These are phyloP conservation scores for Polytrichum formosum DNA, from an alignment of 225 moss, liverwort and hornwort species.

Conservation along the genomic window DNA sequence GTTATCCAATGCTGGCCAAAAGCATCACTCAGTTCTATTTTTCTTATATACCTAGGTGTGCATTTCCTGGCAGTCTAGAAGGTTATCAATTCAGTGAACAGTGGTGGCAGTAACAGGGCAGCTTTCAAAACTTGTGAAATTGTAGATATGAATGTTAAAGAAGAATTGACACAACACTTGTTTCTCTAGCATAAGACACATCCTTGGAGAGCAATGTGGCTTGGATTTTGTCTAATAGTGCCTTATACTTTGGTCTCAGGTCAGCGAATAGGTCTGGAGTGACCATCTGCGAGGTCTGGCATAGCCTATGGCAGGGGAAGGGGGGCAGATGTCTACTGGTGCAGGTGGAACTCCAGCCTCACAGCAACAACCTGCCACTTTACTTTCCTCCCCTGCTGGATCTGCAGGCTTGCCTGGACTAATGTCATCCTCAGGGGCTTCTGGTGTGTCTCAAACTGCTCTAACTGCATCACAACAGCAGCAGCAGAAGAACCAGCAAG, in stretches of 20 bases:
- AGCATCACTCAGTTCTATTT: no score
- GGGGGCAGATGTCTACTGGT: slow-evolving; percentile 6
- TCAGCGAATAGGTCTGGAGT: neutral
- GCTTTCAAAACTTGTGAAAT: no score
- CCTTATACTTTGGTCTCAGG: neutral
- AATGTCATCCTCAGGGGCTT: slow-evolving; percentile 8
- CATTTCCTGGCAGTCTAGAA: no score
- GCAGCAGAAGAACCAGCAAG: slow-evolving; percentile 5
- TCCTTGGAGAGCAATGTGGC: no score
- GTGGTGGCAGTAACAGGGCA: no score
- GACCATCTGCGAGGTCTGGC: neutral
- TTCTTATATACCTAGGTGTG: no score
- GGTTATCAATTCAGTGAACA: no score
- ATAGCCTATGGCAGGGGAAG: slow-evolving; percentile 17
- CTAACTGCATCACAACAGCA: neutral
- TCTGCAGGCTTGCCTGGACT: slow-evolving; percentile 5
- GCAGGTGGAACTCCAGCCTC: neutral
- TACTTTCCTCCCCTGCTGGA: neutral
- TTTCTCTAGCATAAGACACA: no score
- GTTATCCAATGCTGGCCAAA: no score
- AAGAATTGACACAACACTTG: no score
- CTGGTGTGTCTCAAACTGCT: slow-evolving; percentile 1
- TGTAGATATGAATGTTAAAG: no score
- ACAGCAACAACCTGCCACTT: slow-evolving; percentile 6
- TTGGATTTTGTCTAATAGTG: neutral